Base-by-base conservation (phyloP, 2,329 filamentous ascomycete species). In the Botrytis medusae region DNA sequence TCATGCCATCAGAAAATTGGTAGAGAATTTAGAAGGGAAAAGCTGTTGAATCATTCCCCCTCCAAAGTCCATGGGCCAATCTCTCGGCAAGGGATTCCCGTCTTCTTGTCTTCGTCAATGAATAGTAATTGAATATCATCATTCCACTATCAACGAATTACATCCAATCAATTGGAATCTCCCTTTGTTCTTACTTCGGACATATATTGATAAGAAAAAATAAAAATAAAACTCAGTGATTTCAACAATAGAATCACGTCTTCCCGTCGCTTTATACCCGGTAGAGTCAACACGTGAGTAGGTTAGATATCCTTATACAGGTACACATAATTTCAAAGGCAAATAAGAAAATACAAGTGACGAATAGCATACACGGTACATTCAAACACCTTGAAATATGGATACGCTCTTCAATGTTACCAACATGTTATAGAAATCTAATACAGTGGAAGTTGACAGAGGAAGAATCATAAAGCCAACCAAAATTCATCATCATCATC, bases 61-160 rank as follows among this genome's bases (percentile, higher is more conserved):
- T 29, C 51, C 51, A 29, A 29, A 57, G 2, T 32, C 1, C n/a
- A 20, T 20, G 44, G 32, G 63, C 32, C 12, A 67, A 54, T 51
- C 51, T 51, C 64, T 67, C 64, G 64, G 64, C 64, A 67, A 40
- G 32, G 20, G 54, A n/a, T 29, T 40, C 14, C 46, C 64, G 64
- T 20, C 40, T 54, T 68, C 46, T 68, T 40, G 64, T 67, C 64
- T 67, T n/a, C 4, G 40, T 25, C 18, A 29, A 32, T 44, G 61
- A 63, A 63, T 22, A 20, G 9, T 25, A 48, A 48, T 65, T 37
- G 5, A 37, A 32, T 51, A 40, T 20, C 20, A n/a, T 14, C 32
- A 29, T 10, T 46, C 9, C 14, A 34, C 34, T 64, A 29, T 37
- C 3, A 2, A 37, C 25, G 1, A 42, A 40, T n/a, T 6, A 60